These are phyloP conservation scores for Aspergillus alliaceus DNA, from an alignment of 2,329 filamentous ascomycete species.

Conservation along the genomic window DNA sequence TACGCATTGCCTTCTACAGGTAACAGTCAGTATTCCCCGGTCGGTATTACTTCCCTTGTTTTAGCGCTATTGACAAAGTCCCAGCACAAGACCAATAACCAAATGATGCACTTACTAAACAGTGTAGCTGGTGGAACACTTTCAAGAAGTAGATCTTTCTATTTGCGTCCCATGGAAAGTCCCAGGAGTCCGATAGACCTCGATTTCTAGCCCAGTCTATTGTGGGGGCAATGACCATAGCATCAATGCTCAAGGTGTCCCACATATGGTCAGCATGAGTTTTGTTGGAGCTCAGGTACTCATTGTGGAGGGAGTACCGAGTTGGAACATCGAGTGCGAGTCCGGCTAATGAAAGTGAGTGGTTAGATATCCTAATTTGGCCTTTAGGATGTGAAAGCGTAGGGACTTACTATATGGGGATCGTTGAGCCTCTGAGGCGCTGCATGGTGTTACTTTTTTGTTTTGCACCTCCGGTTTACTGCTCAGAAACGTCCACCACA, in stretches of 20 bases:
- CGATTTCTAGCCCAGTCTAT: neutral
- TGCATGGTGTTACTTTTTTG: neutral
- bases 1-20: neutral
- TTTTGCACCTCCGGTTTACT: too few relatives aligned
- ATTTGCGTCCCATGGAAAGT: conserved; percentile 4
- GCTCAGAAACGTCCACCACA: too few relatives aligned
- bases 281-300: conserved; percentile 3
- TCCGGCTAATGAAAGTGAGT: neutral
- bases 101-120: neutral
- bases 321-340: neutral
- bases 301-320: neutral
- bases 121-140: conserved; percentile 9
- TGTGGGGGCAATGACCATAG: conserved; percentile 5
- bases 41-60: too few relatives aligned
- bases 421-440: neutral
- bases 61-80: too few relatives aligned
- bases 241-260: conserved; percentile 2
- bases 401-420: neutral
- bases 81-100: too few relatives aligned
- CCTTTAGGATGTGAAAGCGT: neutral
- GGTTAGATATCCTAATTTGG: neutral
- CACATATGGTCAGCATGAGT: conserved; percentile 2
- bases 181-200: conserved; percentile 1
- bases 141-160: conserved; percentile 5
- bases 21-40: too few relatives aligned